Evolutionary conservation across 768 basidiomycete species (phyloP).

Genomic region (Trametes gibbosa): DNA sequence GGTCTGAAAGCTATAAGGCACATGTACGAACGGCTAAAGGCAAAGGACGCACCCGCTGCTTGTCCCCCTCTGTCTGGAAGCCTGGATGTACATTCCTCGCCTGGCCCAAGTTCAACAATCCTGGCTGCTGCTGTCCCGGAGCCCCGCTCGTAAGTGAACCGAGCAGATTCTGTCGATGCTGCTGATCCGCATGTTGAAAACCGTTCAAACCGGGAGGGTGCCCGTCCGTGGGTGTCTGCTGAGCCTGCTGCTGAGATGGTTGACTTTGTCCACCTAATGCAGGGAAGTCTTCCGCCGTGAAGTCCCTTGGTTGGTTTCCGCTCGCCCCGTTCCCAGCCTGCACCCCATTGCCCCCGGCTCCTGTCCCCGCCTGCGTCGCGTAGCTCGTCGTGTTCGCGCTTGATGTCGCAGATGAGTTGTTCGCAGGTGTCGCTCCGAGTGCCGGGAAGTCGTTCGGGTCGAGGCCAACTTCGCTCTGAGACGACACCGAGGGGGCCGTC

Average conservation of each 20-base stretch:
- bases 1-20: slow-evolving; percentile 18
- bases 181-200: slow-evolving; percentile 45
- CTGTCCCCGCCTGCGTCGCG: slow-evolving; percentile 77
- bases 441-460: slow-evolving; percentile 91
- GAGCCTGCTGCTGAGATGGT: slow-evolving; percentile 39
- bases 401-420: slow-evolving; percentile 37
- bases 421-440: slow-evolving; percentile 61
- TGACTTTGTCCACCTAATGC: slow-evolving; percentile 70
- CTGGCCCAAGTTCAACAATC: slow-evolving; percentile 57
- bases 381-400: slow-evolving; percentile 61
- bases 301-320: slow-evolving; percentile 52
- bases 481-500: slow-evolving; percentile 58
- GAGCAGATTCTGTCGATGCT: slow-evolving; percentile 56
- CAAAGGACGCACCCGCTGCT: slow-evolving; percentile 55
- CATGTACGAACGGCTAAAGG: not conserved
- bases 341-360: slow-evolving; percentile 33
- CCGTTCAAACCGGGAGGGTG: slow-evolving; percentile 83
- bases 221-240: slow-evolving; percentile 32
- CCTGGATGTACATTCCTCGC: slow-evolving; percentile 33
- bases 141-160: slow-evolving; percentile 43
- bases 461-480: slow-evolving; percentile 71
- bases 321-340: slow-evolving; percentile 37
- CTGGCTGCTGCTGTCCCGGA: slow-evolving; percentile 52
- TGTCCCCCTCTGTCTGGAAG: slow-evolving; percentile 65
- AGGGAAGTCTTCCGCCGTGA: slow-evolving; percentile 89